phyloP scores from a whole-genome alignment of 345 rosid species.

The Passiflora organensis region DNA sequence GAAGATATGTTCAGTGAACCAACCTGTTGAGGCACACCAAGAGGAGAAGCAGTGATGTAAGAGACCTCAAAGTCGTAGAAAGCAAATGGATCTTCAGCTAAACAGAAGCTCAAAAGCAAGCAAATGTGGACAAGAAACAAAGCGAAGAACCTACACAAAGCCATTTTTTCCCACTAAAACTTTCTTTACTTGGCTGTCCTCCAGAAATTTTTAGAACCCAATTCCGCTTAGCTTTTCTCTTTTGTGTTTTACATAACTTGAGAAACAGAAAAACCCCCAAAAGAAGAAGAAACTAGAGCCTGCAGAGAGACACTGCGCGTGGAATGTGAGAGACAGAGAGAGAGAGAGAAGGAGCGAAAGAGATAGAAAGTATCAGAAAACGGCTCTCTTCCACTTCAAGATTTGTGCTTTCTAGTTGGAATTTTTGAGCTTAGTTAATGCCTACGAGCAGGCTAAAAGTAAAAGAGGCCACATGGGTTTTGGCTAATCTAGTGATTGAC shows the following conservation, averaged over 20 bases:
- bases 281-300: conserved; percentile 15
- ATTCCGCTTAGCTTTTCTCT: conserved; percentile 5
- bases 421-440: background rate
- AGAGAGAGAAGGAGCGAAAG: background rate
- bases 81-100: conserved; percentile 72
- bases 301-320: background rate
- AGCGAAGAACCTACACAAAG: conserved; percentile 30
- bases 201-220: conserved; percentile 8
- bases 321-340: background rate
- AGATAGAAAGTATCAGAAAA: conserved; percentile 10
- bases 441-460: too few species aligned
- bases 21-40: conserved; percentile 94
- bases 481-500: background rate
- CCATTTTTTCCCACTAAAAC: conserved; percentile 34
- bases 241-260: conserved; percentile 37
- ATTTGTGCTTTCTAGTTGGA: background rate
- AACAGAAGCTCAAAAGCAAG: conserved; percentile 40
- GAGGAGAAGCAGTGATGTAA: conserved; percentile 94
- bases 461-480: background rate
- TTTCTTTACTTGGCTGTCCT: conserved; percentile 3
- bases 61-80: conserved; percentile 70
- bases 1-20: conserved; percentile 31
- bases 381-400: conserved; percentile 21
- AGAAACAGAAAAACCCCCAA: background rate
- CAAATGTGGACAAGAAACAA: conserved; percentile 51